Conservation (phyloP, 352 stramenopile genomes). For the Aphanomyces euteiches region DNA sequence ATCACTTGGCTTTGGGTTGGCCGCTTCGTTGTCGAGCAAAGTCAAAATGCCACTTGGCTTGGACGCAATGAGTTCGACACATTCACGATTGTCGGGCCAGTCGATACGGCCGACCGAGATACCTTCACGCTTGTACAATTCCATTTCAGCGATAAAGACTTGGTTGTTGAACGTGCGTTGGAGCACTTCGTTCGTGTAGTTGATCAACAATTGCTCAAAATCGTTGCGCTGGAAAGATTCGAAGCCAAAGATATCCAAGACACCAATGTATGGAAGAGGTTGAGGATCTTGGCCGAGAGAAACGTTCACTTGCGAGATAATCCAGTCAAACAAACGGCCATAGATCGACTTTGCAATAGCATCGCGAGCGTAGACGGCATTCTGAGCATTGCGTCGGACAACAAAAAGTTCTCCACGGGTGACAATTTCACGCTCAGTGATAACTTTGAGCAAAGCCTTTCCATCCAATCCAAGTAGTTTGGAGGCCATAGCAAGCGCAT, state of each 20-base stretch:
- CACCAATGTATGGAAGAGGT: slow-evolving; percentile 83
- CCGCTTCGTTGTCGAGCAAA: slow-evolving; percentile 82
- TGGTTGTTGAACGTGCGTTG: slow-evolving; percentile 88
- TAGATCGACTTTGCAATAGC: slow-evolving; percentile 94
- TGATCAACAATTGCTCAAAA: slow-evolving; percentile 88
- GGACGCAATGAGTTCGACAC: slow-evolving; percentile 83
- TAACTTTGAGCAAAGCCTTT: slow-evolving; percentile 63
- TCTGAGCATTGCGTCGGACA: slow-evolving; percentile 72
- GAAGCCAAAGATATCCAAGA: slow-evolving; percentile 91
- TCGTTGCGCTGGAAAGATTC: slow-evolving; percentile 89
- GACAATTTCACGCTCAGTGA: slow-evolving; percentile 83
- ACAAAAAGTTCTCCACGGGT: slow-evolving; percentile 82
- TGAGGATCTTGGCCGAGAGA: slow-evolving; percentile 75
- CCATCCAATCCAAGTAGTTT: slow-evolving; percentile 68
- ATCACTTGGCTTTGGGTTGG: slow-evolving; percentile 87
- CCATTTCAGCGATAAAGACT: slow-evolving; percentile 87
- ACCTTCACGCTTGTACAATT: slow-evolving; percentile 87
- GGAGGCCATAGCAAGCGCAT: slow-evolving; percentile 48
- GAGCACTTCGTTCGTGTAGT: slow-evolving; percentile 87
- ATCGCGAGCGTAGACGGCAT: slow-evolving; percentile 85
- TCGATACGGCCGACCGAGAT: slow-evolving; percentile 87
- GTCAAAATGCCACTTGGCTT: slow-evolving; percentile 78
- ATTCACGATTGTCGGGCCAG: slow-evolving; percentile 89
- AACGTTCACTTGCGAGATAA: slow-evolving; percentile 89
- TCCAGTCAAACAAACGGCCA: slow-evolving; percentile 89